These are phyloP conservation scores for Hemileccinum rubropunctum DNA, from an alignment of 768 basidiomycete genomes.

Conservation along the genomic window DNA sequence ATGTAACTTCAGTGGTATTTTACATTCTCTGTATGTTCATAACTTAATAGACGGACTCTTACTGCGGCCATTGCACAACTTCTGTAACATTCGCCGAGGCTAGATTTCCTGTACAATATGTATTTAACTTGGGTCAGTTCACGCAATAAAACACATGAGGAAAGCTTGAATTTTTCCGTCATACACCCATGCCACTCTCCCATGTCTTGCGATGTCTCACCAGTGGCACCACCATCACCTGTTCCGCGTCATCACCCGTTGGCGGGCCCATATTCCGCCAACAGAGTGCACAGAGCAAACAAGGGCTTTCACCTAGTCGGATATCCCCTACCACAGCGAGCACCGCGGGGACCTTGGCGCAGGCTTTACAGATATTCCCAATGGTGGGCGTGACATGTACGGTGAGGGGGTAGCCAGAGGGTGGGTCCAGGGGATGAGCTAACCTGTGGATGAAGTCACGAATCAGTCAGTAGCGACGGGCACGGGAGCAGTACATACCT, in stretches of 20 bases:
- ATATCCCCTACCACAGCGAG: conserved; percentile 68
- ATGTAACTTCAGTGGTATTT: conserved; percentile 12
- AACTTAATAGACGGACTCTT: conserved; percentile 29
- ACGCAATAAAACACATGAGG: not conserved
- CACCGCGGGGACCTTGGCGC: conserved; percentile 66
- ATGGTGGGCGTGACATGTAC: conserved; percentile 61
- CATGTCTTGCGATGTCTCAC: conserved; percentile 38
- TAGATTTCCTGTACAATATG: not conserved
- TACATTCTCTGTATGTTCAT: conserved; percentile 19
- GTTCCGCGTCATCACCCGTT: conserved; percentile 34
- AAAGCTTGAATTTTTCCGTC: not conserved
- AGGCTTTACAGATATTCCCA: conserved; percentile 64
- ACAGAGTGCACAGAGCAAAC: conserved; percentile 67
- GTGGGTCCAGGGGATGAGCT: conserved; percentile 54
- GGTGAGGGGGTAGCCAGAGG: conserved; percentile 63
- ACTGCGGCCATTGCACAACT: conserved; percentile 3
- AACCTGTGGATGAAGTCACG: conserved; percentile 40
- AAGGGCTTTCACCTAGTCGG: conserved; percentile 76
- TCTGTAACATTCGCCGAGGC: conserved; percentile 6
- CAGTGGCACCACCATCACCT: conserved; percentile 52
- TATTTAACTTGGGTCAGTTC: not conserved
- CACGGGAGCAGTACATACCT: conserved; percentile 40
- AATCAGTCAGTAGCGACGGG: not conserved
- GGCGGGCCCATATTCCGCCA: conserved; percentile 69
- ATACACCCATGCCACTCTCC: conserved; percentile 9